Evolutionary conservation across 2,329 filamentous ascomycete genomes (phyloP).

Genomic region (Cladosporium velox): DNA sequence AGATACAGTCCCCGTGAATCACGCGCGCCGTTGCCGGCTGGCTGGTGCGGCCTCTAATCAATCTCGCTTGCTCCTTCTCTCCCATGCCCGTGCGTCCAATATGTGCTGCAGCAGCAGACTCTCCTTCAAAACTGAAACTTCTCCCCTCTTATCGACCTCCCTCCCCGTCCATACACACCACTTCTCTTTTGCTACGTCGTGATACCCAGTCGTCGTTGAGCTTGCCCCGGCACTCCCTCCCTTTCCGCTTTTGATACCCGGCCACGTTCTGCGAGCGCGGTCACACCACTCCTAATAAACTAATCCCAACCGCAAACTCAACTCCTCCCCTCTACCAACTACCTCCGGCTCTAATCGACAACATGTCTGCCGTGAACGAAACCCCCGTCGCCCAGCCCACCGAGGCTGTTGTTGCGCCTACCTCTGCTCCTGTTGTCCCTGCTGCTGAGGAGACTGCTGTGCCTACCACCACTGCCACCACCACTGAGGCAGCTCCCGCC

Average conservation of each 20-base stretch:
- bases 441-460: slow-evolving; percentile 13
- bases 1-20: slow-evolving; percentile 9
- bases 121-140: slow-evolving; percentile 21
- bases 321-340: neutral
- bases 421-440: slow-evolving; percentile 19
- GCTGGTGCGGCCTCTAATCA: slow-evolving; percentile 19
- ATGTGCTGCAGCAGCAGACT: slow-evolving; percentile 5
- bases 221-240: neutral
- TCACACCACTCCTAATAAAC: slow-evolving; percentile 19
- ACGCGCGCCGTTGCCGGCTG: slow-evolving; percentile 19
- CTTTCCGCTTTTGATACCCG: slow-evolving; percentile 20
- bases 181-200: slow-evolving; percentile 16
- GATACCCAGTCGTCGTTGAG: slow-evolving; percentile 20
- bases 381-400: slow-evolving; percentile 18
- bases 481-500: slow-evolving; percentile 35
- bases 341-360: neutral
- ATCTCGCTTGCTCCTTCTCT: slow-evolving; percentile 21
- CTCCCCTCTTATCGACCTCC: neutral
- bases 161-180: slow-evolving; percentile 6
- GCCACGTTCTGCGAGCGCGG: slow-evolving; percentile 21
- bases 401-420: slow-evolving; percentile 20
- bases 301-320: slow-evolving; percentile 11
- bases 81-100: slow-evolving; percentile 6
- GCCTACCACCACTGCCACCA: neutral
- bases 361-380: slow-evolving; percentile 33